These are phyloP conservation scores for Apiotrichum brassicae DNA, from an alignment of 1,284 basidiomycete genomes.

Conservation along the genomic window DNA sequence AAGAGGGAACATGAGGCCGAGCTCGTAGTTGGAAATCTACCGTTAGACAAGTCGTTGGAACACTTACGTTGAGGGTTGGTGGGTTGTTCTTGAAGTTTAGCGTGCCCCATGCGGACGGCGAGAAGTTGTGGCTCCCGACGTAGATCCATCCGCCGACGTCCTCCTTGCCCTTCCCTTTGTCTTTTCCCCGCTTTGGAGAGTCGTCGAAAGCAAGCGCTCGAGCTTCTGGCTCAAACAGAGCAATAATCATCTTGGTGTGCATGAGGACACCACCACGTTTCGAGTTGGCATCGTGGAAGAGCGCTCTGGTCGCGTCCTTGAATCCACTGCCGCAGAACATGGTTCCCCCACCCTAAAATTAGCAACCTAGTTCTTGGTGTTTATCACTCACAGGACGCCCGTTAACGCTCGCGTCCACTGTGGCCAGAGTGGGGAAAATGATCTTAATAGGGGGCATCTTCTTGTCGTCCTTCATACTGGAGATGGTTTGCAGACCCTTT, in stretches of 20 bases:
- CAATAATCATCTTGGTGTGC: conserved; percentile 46
- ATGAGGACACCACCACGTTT: conserved; percentile 45
- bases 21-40: conserved; percentile 39
- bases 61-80: conserved; percentile 21
- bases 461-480: not conserved
- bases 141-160: conserved; percentile 42
- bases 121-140: conserved; percentile 44
- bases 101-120: conserved; percentile 41
- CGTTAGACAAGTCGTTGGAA: not conserved
- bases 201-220: conserved; percentile 1
- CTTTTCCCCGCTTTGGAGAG: conserved; percentile 17
- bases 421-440: conserved; percentile 39
- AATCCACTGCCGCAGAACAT: conserved; percentile 40
- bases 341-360: conserved; percentile 37
- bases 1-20: conserved; percentile 45
- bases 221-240: conserved; percentile 30
- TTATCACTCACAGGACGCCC: conserved; percentile 25
- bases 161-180: conserved; percentile 20
- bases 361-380: not conserved
- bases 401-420: conserved; percentile 30
- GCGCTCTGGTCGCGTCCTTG: conserved; percentile 22
- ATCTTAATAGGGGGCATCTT: conserved; percentile 36
- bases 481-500: conserved; percentile 14
- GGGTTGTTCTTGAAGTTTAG: conserved; percentile 33
- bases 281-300: conserved; percentile 44